A percentile compares a stretch with the other conserved stretches of the same genome.
These are phyloP conservation scores for Ilex asprella DNA, from an alignment of 257 asterid genomes.

Conservation along the genomic window DNA sequence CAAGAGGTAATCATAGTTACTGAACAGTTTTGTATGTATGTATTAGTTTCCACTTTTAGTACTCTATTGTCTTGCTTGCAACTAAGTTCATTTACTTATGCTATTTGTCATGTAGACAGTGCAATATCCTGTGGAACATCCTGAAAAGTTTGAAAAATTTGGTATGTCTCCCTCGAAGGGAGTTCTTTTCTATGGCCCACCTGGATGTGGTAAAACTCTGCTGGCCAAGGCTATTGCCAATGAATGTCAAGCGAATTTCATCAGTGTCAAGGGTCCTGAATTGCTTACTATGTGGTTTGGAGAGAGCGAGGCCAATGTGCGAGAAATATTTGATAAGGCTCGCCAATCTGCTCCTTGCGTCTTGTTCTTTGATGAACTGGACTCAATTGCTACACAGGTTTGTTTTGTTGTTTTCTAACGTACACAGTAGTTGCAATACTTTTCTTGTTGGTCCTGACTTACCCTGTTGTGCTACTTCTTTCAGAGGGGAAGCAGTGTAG, in stretches of 20 bases:
- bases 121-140: constrained; percentile 96
- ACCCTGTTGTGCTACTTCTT: background rate
- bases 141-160: constrained; percentile 90
- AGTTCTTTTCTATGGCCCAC: constrained; percentile 89
- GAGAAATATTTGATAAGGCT: constrained; percentile 90
- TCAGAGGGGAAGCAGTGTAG: constrained; percentile 80
- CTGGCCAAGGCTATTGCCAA: constrained; percentile 92
- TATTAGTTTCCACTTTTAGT: background rate
- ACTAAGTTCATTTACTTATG: background rate
- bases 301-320: constrained; percentile 91
- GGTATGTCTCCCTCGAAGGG: constrained; percentile 98
- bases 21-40: background rate
- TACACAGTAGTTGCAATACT: background rate
- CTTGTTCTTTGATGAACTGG: constrained; percentile 85
- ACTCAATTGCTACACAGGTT: constrained; percentile 96
- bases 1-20: constrained; percentile 55
- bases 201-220: constrained; percentile 87
- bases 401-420: constrained; percentile 6
- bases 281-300: constrained; percentile 97
- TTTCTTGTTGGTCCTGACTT: background rate
- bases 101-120: constrained; percentile 49
- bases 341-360: constrained; percentile 92
- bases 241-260: constrained; percentile 91
- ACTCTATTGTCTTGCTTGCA: background rate
- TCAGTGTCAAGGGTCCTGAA: constrained; percentile 90